Conservation (phyloP, 2,329 filamentous ascomycete species). For the Tolypocladium cylindrosporum region DNA sequence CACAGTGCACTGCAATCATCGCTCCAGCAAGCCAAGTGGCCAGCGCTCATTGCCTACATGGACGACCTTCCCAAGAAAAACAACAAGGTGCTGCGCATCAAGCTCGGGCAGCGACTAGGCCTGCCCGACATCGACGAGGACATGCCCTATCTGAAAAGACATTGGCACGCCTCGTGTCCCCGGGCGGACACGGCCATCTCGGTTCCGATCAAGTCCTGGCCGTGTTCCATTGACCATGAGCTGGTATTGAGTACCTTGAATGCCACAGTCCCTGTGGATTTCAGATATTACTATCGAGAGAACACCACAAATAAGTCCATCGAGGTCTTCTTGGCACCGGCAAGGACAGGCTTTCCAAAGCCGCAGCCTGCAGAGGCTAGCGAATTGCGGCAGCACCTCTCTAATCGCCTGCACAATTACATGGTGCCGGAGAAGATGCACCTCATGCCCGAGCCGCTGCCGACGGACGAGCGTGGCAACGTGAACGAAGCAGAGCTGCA, state of each 20-base stretch:
- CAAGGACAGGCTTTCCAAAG: neutral
- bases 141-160: constrained; percentile 31
- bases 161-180: constrained; percentile 40
- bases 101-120: constrained; percentile 35
- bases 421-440: constrained; percentile 28
- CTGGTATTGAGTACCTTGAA: constrained; percentile 14
- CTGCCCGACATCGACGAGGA: constrained; percentile 34
- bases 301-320: constrained; percentile 1
- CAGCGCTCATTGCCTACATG: constrained; percentile 43
- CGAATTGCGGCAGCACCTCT: constrained; percentile 9
- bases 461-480: constrained; percentile 16
- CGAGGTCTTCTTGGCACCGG: constrained; percentile 14
- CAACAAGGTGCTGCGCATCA: constrained; percentile 47
- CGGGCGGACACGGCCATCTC: constrained; percentile 35
- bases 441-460: constrained; percentile 21
- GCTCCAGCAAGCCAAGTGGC: constrained; percentile 43
- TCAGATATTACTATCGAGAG: constrained; percentile 9
- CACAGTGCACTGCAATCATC: constrained; percentile 35
- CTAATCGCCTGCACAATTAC: constrained; percentile 16
- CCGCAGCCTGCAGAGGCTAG: constrained; percentile 2
- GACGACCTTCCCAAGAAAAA: constrained; percentile 43
- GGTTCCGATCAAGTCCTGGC: constrained; percentile 23
- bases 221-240: constrained; percentile 22
- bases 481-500: constrained; percentile 26
- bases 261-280: constrained; percentile 5